Evolutionary conservation across 2,329 filamentous ascomycete species (phyloP), one percentile per base, ranked within the genome.

Genomic region (Fusarium proliferatum): DNA sequence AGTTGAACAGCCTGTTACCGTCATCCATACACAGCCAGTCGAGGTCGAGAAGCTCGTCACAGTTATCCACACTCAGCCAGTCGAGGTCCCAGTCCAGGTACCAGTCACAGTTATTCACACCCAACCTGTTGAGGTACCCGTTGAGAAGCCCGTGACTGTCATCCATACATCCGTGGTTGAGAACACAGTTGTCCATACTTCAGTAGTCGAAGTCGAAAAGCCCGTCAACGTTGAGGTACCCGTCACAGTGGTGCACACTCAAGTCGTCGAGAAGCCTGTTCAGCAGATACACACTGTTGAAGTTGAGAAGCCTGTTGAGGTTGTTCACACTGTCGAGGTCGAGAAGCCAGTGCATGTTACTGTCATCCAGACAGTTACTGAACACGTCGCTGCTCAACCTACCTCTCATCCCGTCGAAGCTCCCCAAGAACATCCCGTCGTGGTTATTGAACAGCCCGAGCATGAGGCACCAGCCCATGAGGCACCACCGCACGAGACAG

Each of bases 311-410:
- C 67, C 67, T 1, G 67, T 71, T 5, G 26, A 71, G 41, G 69
- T 71, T 17, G 23, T 72, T 2, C 67, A 71, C n/a, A 71, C 69
- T 3, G 67, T 71, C 2, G 56, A 58, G 30, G 49, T 60, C 1
- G 67, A 58, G 41, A 66, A 72, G 58, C 64, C 69, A 2, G 69
- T 64, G 2, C 69, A 72, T 4, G 64, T 72, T 0, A 69, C 69
- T 28, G 64, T 67, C 4, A 46, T 64, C 4, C 55, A 72, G 5
- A 69, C 70, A 1, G 56, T 73, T 1, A 61, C 65, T 0, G 69
- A 58, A 3, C 67, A 70, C 5, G 38, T 34, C 1, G 33, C 60
- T 16, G 49, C 66, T 2, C 42, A 26, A 4, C 43, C 67, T 4
- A 36, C 65, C 1, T 30, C 53, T 5, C 53, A 53, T 15, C 30